Evolutionary conservation across 2,329 filamentous ascomycete genomes (phyloP), one percentile per base, ranked within the genome.

Genomic region (Aspergillus sp.): DNA sequence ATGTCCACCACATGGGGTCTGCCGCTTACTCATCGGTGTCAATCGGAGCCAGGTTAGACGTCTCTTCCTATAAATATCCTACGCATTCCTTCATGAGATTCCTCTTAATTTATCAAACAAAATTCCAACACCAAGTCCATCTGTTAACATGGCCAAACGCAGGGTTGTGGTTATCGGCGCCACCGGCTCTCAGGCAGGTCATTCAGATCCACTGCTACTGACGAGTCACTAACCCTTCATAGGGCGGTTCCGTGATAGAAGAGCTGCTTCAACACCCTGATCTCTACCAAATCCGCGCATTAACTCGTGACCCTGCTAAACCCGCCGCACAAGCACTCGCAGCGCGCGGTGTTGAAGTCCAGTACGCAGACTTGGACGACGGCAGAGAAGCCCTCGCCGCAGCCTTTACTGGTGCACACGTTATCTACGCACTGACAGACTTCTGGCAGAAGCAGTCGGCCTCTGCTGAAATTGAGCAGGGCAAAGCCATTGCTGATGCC

Each of bases 161-260:
- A 56, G 33, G 4, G 52, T 58, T 19, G 59, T 61, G 5, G 44
- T 61, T 5, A 58, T 61, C 22, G 59, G 59, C 11, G 59, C 59
- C 37, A 61, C 59, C 8, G 59, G 56, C 45, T 55, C 52, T 12
- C 59, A 61, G 59, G 59, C 51, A 17, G n/a, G 22, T 22, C 20
- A 20, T 40, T 40, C 5, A 39, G 13, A 19, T 17, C 17, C 20
- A 52, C 13, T 4, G 1, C 11, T 24, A 11, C 42, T 40, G 8
- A n/a, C 15, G 24, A 12, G 15, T 42, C 9, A 42, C 40, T 42
- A 2, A 19, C 5, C 12, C 44, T 33, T 19, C 27, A 51, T 37
- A 83, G 67, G 81, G 81, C 19, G 70, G 77, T 6, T 78, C 78
- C 8, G 70, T 83, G n/a, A 69, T 82, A 46, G 67, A 74, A 51